Percentiles rank a stretch among this genome's conserved stretches.
Evolutionary conservation across 2,329 filamentous ascomycete genomes (phyloP).

Genomic region (Coleophoma cylindrospora): DNA sequence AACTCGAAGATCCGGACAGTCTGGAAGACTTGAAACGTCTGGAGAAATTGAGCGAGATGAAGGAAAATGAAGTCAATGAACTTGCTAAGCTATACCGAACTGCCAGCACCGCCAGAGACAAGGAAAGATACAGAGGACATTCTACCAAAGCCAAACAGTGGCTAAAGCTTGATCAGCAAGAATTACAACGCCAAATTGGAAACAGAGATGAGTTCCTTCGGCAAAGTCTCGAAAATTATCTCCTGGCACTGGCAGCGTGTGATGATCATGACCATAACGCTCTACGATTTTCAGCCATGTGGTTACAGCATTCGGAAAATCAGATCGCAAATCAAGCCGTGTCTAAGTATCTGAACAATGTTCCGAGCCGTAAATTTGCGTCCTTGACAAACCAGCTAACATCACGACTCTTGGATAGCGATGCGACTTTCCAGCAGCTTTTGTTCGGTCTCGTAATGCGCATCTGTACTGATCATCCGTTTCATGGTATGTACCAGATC

Average conservation of each 20-base stretch:
- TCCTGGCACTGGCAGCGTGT: slow-evolving; percentile 77
- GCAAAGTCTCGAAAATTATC: slow-evolving; percentile 87
- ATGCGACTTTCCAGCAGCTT: slow-evolving; percentile 68
- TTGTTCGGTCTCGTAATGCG: slow-evolving; percentile 70
- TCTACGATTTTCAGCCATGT: slow-evolving; percentile 87
- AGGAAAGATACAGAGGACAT: slow-evolving; percentile 52
- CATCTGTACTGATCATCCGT: slow-evolving; percentile 90
- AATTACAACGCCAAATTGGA: slow-evolving; percentile 72
- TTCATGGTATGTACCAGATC: slow-evolving; percentile 95
- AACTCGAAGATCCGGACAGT: slow-evolving; percentile 80
- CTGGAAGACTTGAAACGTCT: slow-evolving; percentile 81
- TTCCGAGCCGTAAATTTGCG: slow-evolving; percentile 90
- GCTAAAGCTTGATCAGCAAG: slow-evolving; percentile 84
- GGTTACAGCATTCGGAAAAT: slow-evolving; percentile 82
- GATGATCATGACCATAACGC: slow-evolving; percentile 88
- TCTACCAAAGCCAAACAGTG: slow-evolving; percentile 75
- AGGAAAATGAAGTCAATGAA: slow-evolving; percentile 73
- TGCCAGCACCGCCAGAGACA: slow-evolving; percentile 39
- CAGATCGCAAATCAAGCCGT: slow-evolving; percentile 75
- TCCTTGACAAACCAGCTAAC: slow-evolving; percentile 92
- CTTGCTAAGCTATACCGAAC: slow-evolving; percentile 54
- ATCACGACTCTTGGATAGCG: slow-evolving; percentile 75
- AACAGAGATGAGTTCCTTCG: slow-evolving; percentile 80
- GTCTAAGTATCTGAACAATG: slow-evolving; percentile 59
- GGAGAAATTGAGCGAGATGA: slow-evolving; percentile 72